phyloP scores from a whole-genome alignment of 352 stramenopile species.

The Phytophthora idaei region DNA sequence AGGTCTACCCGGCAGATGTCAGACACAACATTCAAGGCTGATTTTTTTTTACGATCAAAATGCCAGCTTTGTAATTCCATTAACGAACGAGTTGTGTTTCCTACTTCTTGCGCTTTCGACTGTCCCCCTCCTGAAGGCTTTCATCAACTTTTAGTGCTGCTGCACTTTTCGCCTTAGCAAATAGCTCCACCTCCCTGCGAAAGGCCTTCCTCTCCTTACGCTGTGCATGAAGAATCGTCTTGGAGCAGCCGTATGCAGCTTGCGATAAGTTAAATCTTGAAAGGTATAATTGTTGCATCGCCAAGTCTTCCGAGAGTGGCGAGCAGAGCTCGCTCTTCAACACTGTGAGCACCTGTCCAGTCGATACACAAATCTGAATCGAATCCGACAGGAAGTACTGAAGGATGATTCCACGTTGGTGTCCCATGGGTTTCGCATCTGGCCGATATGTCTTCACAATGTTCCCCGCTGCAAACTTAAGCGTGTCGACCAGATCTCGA shows the following conservation, averaged over 20 bases:
- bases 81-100: slow-evolving; percentile 19
- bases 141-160: slow-evolving; percentile 19
- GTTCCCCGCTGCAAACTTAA: slow-evolving; percentile 73
- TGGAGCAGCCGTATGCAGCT: slow-evolving; percentile 59
- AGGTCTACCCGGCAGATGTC: not conserved
- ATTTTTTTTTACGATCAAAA: slow-evolving; percentile 15
- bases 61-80: slow-evolving; percentile 30
- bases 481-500: slow-evolving; percentile 51
- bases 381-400: slow-evolving; percentile 47
- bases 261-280: slow-evolving; percentile 77
- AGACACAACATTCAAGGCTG: slow-evolving; percentile 1
- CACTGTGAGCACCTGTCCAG: slow-evolving; percentile 46
- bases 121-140: slow-evolving; percentile 22
- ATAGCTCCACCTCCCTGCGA: slow-evolving; percentile 59
- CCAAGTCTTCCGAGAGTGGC: slow-evolving; percentile 71
- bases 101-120: slow-evolving; percentile 69
- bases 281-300: slow-evolving; percentile 65
- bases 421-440: slow-evolving; percentile 41
- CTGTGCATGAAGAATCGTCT: slow-evolving; percentile 53
- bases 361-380: slow-evolving; percentile 66
- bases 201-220: slow-evolving; percentile 66
- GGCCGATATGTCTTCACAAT: slow-evolving; percentile 67
- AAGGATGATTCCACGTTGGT: slow-evolving; percentile 72
- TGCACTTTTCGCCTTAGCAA: slow-evolving; percentile 43
- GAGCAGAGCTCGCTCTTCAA: slow-evolving; percentile 73